phyloP scores from a whole-genome alignment of 768 basidiomycete species.

The Podaxis sp. region DNA sequence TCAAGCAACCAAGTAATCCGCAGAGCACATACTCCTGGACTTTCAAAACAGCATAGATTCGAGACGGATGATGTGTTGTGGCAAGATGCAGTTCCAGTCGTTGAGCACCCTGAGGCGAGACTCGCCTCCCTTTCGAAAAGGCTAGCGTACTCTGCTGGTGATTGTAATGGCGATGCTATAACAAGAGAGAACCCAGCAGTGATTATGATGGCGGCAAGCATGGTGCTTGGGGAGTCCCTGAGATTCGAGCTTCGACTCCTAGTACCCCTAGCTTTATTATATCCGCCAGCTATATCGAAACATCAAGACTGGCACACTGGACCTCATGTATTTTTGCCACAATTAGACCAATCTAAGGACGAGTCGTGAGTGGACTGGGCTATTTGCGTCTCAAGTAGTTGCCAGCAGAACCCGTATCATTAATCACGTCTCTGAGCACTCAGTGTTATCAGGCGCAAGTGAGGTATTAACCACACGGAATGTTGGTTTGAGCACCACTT shows the following conservation, averaged over 20 bases:
- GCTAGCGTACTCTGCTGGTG: constrained; percentile 6
- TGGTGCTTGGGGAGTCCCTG: neutral
- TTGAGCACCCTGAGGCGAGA: constrained; percentile 52
- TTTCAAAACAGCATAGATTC: constrained; percentile 63
- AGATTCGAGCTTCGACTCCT: neutral
- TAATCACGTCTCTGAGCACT: too few species aligned
- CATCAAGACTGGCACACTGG: neutral
- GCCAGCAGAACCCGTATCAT: neutral
- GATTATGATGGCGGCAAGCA: neutral
- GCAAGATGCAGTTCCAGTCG: constrained; percentile 51
- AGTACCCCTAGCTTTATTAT: neutral
- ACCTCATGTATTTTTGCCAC: neutral
- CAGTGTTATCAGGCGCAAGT: too few species aligned
- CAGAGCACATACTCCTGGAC: constrained; percentile 50
- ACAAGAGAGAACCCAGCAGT: neutral
- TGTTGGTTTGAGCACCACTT: neutral
- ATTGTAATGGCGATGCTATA: constrained; percentile 2
- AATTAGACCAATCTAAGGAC: neutral
- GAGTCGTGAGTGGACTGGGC: neutral
- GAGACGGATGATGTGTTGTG: constrained; percentile 44
- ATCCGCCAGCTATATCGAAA: neutral
- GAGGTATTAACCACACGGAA: neutral
- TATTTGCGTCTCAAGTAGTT: neutral
- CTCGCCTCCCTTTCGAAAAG: constrained; percentile 24
- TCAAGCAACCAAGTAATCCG: neutral